phyloP scores from a whole-genome alignment of 306 rosid genomes.

The Medicago ruthenica region DNA sequence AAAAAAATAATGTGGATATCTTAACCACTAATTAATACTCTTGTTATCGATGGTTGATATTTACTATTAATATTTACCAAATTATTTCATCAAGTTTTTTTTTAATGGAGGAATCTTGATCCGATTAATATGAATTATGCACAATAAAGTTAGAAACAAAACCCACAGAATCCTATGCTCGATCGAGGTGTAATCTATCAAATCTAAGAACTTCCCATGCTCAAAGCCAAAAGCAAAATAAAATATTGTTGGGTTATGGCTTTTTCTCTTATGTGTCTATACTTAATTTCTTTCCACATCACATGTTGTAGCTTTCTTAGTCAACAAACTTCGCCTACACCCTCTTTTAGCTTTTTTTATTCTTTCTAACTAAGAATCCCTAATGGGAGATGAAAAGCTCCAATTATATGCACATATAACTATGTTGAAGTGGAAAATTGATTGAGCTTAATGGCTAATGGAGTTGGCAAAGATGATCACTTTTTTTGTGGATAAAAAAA shows the following conservation, averaged over 20 bases:
- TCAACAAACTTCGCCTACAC: slow-evolving; percentile 50
- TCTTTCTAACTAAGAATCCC: neutral
- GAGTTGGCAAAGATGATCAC: neutral
- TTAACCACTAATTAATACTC: no score
- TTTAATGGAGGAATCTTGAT: no score
- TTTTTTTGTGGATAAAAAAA: neutral
- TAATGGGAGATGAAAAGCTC: slow-evolving; percentile 33
- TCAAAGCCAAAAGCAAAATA: slow-evolving; percentile 44
- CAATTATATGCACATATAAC: slow-evolving; percentile 33
- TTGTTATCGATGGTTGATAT: no score
- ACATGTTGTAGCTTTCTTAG: slow-evolving; percentile 66
- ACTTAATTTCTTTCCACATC: slow-evolving; percentile 49
- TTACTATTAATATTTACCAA: no score
- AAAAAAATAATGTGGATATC: no score
- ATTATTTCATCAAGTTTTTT: no score
- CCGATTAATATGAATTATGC: neutral
- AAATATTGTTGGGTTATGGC: slow-evolving; percentile 47
- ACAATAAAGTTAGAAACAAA: slow-evolving; percentile 28
- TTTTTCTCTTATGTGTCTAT: neutral
- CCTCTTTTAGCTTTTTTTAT: slow-evolving; percentile 5
- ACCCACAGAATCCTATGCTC: slow-evolving; percentile 31
- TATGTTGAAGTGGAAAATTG: slow-evolving; percentile 4
- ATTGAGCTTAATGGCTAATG: neutral
- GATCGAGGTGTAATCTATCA: slow-evolving; percentile 27
- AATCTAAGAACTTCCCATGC: slow-evolving; percentile 38